These are phyloP conservation scores for Lumnitzera racemosa DNA, from an alignment of 345 rosid species.

Conservation along the genomic window DNA sequence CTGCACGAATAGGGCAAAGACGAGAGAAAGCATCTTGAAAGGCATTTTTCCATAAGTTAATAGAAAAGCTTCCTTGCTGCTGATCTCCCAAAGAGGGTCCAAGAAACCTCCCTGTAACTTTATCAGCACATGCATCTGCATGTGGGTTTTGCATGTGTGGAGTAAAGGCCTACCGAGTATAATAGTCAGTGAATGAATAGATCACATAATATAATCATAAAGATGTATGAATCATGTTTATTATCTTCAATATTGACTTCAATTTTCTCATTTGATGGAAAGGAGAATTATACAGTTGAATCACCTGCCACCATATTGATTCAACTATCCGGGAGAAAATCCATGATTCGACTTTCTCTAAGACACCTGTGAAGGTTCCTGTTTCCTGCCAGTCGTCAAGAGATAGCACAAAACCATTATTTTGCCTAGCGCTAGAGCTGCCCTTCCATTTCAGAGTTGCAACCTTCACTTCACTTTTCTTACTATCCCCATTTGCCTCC, in stretches of 20 bases:
- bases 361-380: conserved; percentile 64
- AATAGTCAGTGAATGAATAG: neutral
- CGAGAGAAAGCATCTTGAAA: conserved; percentile 67
- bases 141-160: conserved; percentile 82
- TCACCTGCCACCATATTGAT: conserved; percentile 99
- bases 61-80: conserved; percentile 73
- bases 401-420: conserved; percentile 38
- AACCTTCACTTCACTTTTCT: conserved; percentile 30
- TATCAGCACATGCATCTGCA: conserved; percentile 29
- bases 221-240: neutral
- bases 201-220: neutral
- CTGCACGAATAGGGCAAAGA: conserved; percentile 88
- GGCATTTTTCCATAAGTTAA: conserved; percentile 72
- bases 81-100: conserved; percentile 78
- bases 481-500: conserved; percentile 43
- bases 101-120: conserved; percentile 38
- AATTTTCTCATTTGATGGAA: no score
- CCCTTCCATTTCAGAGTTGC: conserved; percentile 38
- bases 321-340: conserved; percentile 82
- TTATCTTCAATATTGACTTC: neutral
- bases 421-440: conserved; percentile 23
- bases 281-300: neutral
- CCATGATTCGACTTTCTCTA: conserved; percentile 87
- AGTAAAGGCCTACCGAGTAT: conserved; percentile 58
- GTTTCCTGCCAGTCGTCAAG: conserved; percentile 90